These are phyloP conservation scores for Ascochyta fabae DNA, from an alignment of 2,329 filamentous ascomycete species.

Conservation along the genomic window DNA sequence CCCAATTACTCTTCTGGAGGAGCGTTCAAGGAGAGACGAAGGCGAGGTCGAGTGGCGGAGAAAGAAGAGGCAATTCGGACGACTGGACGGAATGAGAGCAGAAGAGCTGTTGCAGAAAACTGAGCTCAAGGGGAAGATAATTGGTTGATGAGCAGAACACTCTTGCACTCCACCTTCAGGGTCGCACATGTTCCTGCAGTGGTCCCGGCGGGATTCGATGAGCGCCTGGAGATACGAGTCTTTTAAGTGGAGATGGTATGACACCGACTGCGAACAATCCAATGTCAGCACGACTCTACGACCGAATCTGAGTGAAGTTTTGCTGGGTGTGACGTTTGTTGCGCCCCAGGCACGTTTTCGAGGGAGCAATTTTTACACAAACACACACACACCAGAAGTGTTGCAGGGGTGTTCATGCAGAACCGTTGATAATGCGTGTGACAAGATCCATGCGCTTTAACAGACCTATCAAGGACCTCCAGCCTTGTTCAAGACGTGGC, in stretches of 20 bases:
- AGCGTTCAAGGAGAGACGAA: constrained; percentile 19
- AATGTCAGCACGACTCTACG: not conserved
- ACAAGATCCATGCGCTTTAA: not conserved
- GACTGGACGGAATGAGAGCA: constrained; percentile 18
- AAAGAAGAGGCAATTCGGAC: constrained; percentile 14
- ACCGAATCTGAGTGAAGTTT: not conserved
- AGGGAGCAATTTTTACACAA: not conserved
- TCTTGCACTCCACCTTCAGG: not conserved
- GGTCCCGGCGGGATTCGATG: not conserved
- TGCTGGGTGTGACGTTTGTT: not conserved
- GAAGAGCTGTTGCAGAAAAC: constrained; percentile 18
- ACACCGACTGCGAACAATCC: not conserved
- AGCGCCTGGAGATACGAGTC: not conserved
- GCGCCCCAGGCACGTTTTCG: not conserved
- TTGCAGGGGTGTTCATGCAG: constrained; percentile 3
- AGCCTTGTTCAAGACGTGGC: constrained; percentile 8
- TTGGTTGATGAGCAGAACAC: constrained; percentile 12
- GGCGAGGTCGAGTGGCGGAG: constrained; percentile 12
- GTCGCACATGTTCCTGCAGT: constrained; percentile 1
- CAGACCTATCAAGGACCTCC: not conserved
- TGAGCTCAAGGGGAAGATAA: constrained; percentile 21
- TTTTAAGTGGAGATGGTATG: not conserved
- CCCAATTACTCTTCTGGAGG: constrained; percentile 52
- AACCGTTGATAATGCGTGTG: constrained; percentile 4
- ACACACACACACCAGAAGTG: not conserved